Evolutionary conservation across 2,329 filamentous ascomycete genomes (phyloP).

Genomic region (Trichoderma arundinaceum): DNA sequence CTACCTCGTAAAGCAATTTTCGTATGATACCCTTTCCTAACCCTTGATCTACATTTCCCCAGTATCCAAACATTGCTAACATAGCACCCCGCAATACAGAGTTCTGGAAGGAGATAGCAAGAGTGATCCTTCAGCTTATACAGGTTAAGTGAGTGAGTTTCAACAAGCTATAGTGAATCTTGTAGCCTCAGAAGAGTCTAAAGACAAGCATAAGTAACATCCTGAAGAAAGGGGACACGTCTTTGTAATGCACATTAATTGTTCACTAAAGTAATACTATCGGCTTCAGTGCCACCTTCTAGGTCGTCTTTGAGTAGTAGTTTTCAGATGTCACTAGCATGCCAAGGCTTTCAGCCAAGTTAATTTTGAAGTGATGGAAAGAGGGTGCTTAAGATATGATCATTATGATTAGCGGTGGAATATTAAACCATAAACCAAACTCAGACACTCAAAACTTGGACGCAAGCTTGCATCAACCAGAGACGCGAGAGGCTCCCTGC

Average conservation of each 20-base stretch:
- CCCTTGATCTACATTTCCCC: not conserved
- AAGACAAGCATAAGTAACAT: not conserved
- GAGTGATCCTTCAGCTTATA: slow-evolving; percentile 56
- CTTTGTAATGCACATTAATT: not conserved
- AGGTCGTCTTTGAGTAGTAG: not conserved
- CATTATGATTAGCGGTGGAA: slow-evolving; percentile 14
- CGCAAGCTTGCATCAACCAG: not conserved
- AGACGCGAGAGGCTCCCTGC: not conserved
- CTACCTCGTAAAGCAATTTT: slow-evolving; percentile 87
- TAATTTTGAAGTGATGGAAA: not conserved
- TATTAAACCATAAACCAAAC: not conserved
- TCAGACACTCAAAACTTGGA: not conserved
- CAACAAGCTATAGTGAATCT: not conserved
- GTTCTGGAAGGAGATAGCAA: slow-evolving; percentile 62
- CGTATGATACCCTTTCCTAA: slow-evolving; percentile 62
- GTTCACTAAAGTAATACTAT: not conserved
- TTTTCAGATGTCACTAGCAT: not conserved
- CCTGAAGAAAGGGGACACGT: not conserved
- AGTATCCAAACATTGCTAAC: not conserved
- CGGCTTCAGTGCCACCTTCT: not conserved
- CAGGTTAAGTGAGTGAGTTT: slow-evolving; percentile 35
- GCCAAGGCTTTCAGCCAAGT: not conserved
- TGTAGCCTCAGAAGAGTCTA: not conserved
- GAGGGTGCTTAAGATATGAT: not conserved
- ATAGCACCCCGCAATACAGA: slow-evolving; percentile 40